These are phyloP conservation scores for Paraurostyla sp. DNA, from an alignment of 73 alveolate species.

Conservation along the genomic window DNA sequence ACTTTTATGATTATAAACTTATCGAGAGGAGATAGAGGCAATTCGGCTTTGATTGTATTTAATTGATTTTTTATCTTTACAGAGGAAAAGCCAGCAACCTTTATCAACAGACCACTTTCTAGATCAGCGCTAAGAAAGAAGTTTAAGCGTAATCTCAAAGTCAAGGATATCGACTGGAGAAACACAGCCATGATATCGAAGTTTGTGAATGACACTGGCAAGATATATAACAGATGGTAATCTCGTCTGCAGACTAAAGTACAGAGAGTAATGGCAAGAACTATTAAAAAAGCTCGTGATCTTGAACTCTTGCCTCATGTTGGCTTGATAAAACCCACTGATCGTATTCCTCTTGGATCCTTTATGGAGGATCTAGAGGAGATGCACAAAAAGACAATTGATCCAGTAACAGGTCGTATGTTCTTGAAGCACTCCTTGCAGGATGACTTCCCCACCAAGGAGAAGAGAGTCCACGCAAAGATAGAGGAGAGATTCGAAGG, in stretches of 20 bases:
- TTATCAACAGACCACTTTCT: slow-evolving; percentile 66
- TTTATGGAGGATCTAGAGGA: slow-evolving; percentile 67
- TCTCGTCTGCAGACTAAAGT: slow-evolving; percentile 71
- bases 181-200: slow-evolving; percentile 78
- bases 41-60: slow-evolving; percentile 37
- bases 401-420: slow-evolving; percentile 73
- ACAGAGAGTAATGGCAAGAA: slow-evolving; percentile 64
- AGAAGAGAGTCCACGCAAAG: slow-evolving; percentile 32
- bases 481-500: slow-evolving; percentile 41
- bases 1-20: slow-evolving; percentile 24
- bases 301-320: slow-evolving; percentile 68
- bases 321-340: slow-evolving; percentile 75
- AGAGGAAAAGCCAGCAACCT: slow-evolving; percentile 70
- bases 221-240: slow-evolving; percentile 72
- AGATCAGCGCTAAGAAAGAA: slow-evolving; percentile 55
- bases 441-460: slow-evolving; percentile 46
- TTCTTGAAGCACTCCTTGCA: slow-evolving; percentile 6
- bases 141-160: slow-evolving; percentile 74
- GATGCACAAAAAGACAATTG: slow-evolving; percentile 67
- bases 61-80: not conserved
- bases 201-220: slow-evolving; percentile 80
- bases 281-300: slow-evolving; percentile 69
- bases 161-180: slow-evolving; percentile 84
- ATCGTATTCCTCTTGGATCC: slow-evolving; percentile 64
- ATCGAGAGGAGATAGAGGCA: slow-evolving; percentile 71